These are phyloP conservation scores for Fomitopsis palustris DNA, from an alignment of 1,284 basidiomycete species.

Conservation along the genomic window DNA sequence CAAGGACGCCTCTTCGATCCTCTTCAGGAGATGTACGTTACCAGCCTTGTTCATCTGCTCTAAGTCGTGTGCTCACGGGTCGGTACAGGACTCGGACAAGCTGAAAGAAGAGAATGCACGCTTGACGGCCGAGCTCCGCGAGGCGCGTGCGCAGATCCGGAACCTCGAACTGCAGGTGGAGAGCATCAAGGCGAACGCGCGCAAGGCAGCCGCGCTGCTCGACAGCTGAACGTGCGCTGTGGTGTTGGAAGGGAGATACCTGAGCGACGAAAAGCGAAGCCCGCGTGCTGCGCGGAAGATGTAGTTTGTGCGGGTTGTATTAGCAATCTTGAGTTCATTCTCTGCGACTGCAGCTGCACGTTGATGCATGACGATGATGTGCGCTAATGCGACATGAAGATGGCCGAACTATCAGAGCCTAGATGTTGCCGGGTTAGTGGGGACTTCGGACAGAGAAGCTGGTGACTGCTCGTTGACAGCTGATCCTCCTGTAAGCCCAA, in stretches of 20 bases:
- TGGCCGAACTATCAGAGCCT: no score
- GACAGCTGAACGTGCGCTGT: slow-evolving; percentile 14
- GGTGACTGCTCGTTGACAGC: no score
- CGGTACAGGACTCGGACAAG: slow-evolving; percentile 17
- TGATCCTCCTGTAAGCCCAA: no score
- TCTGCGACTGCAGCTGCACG: not conserved
- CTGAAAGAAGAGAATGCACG: slow-evolving; percentile 58
- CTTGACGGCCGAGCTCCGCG: slow-evolving; percentile 64
- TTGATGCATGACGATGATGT: not conserved
- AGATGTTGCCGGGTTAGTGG: no score
- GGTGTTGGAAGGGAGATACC: not conserved
- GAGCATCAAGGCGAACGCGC: slow-evolving; percentile 66
- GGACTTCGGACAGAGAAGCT: no score
- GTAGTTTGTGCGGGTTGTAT: not conserved
- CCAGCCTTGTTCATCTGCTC: slow-evolving; percentile 10
- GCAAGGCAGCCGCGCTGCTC: slow-evolving; percentile 49
- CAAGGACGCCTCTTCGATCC: slow-evolving; percentile 20
- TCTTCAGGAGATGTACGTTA: slow-evolving; percentile 16
- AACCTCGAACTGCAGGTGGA: slow-evolving; percentile 84
- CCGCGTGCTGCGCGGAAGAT: not conserved
- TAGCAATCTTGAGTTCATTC: not conserved
- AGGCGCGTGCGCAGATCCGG: slow-evolving; percentile 75
- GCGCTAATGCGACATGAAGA: not conserved
- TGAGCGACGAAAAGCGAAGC: not conserved
- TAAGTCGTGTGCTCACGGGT: not conserved